Conservation (phyloP, 2,329 filamentous ascomycete species). For the Apiospora marii region DNA sequence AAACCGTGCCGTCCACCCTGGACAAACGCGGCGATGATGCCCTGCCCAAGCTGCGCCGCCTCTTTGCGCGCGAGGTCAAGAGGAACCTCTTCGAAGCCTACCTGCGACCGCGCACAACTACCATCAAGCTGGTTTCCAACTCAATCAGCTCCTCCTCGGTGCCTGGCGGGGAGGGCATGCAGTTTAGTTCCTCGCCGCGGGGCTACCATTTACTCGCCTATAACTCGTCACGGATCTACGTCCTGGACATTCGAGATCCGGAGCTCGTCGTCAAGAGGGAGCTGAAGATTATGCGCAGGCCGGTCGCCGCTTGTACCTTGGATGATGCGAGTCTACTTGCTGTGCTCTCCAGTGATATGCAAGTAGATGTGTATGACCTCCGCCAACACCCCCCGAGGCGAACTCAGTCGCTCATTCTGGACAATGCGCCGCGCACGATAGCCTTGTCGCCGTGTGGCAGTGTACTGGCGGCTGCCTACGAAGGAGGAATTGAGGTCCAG, state of each 20-base stretch:
- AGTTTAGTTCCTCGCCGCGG: slow-evolving; percentile 80
- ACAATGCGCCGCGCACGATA: slow-evolving; percentile 80
- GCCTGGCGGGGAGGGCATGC: slow-evolving; percentile 84
- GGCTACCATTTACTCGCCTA: slow-evolving; percentile 80
- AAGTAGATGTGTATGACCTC: slow-evolving; percentile 86
- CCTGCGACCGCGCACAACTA: slow-evolving; percentile 71
- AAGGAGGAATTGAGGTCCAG: slow-evolving; percentile 88
- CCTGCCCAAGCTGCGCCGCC: slow-evolving; percentile 67
- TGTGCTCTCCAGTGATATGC: slow-evolving; percentile 81
- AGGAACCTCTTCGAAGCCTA: slow-evolving; percentile 81
- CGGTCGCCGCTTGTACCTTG: slow-evolving; percentile 78
- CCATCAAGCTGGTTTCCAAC: slow-evolving; percentile 82
- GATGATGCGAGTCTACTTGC: slow-evolving; percentile 81
- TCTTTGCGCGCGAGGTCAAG: slow-evolving; percentile 76
- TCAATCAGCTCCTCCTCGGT: slow-evolving; percentile 85
- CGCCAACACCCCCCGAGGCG: slow-evolving; percentile 69
- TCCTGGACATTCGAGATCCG: slow-evolving; percentile 71
- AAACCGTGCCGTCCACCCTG: slow-evolving; percentile 36
- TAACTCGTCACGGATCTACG: slow-evolving; percentile 85
- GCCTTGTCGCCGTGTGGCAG: slow-evolving; percentile 82
- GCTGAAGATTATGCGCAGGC: slow-evolving; percentile 79
- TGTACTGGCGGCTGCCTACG: slow-evolving; percentile 84
- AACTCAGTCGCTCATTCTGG: slow-evolving; percentile 77
- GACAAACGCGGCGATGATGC: slow-evolving; percentile 53
- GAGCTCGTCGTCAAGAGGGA: slow-evolving; percentile 74